Conservation (phyloP, 139 green algal species). For the Chlamydomonas incerta region DNA sequence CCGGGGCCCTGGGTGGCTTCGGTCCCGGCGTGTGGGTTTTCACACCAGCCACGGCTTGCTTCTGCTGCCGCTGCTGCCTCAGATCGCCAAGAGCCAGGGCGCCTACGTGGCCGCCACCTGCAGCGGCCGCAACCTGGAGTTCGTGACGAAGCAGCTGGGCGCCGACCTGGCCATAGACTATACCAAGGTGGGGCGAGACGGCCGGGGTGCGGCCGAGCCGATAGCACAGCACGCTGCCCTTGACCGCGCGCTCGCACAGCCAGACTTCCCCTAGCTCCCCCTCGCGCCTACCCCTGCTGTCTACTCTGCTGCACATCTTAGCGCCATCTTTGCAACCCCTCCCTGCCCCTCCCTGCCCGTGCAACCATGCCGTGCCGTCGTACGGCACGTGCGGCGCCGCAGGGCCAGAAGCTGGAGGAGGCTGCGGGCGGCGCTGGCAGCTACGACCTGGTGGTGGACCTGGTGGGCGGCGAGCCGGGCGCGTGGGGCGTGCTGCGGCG, state of each 20-base stretch:
- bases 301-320: too few relatives aligned
- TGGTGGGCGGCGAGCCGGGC: constrained; percentile 47
- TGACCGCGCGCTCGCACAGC: background rate
- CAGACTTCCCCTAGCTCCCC: too few relatives aligned
- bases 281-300: background rate
- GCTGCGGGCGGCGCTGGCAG: background rate
- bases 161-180: constrained; percentile 76
- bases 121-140: constrained; percentile 59
- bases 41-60: too few relatives aligned
- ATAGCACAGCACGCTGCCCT: too few relatives aligned
- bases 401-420: constrained; percentile 29
- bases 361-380: too few relatives aligned
- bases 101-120: constrained; percentile 68
- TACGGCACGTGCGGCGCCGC: too few relatives aligned
- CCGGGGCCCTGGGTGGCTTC: too few relatives aligned
- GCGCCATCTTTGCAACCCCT: too few relatives aligned
- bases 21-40: too few relatives aligned
- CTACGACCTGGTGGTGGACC: constrained; percentile 56
- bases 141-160: constrained; percentile 56
- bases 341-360: too few relatives aligned
- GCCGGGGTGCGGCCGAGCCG: too few relatives aligned
- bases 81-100: constrained; percentile 70
- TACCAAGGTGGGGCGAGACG: constrained; percentile 55
- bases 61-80: background rate
- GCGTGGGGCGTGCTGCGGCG: background rate